Evolutionary conservation across 2,329 filamentous ascomycete species (phyloP).

Genomic region (Cercospora beticola): DNA sequence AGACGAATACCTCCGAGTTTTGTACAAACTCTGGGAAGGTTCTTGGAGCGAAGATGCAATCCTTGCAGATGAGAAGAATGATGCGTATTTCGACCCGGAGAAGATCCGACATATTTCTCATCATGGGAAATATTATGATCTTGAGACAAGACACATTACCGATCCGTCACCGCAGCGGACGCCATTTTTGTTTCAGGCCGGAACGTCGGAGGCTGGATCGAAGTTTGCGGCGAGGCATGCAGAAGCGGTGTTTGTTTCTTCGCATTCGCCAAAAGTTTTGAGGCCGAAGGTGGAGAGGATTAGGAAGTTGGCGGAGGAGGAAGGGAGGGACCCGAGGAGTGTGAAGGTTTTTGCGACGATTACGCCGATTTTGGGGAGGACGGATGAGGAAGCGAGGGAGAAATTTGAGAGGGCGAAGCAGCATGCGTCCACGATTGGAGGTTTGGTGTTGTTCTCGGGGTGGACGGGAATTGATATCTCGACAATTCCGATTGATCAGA

Average conservation of each 20-base stretch:
- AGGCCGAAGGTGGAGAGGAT: constrained; percentile 65
- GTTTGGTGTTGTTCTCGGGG: constrained; percentile 68
- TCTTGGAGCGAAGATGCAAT: constrained; percentile 59
- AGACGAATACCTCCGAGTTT: constrained; percentile 60
- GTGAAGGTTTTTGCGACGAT: constrained; percentile 69
- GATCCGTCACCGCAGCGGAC: constrained; percentile 45
- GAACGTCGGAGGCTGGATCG: constrained; percentile 58
- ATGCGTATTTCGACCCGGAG: constrained; percentile 59
- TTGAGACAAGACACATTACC: constrained; percentile 48
- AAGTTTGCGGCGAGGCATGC: constrained; percentile 59
- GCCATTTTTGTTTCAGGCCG: constrained; percentile 52
- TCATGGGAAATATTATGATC: constrained; percentile 55
- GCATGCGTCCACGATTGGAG: constrained; percentile 65
- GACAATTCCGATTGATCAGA: constrained; percentile 58
- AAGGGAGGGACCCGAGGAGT: constrained; percentile 56
- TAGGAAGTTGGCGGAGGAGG: constrained; percentile 49
- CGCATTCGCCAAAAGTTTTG: constrained; percentile 62
- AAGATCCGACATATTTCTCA: constrained; percentile 63
- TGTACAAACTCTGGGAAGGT: constrained; percentile 62
- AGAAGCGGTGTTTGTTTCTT: constrained; percentile 67
- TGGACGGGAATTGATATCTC: constrained; percentile 68
- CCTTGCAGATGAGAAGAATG: constrained; percentile 52
- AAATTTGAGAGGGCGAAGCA: constrained; percentile 62
- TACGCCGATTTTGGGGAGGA: constrained; percentile 63
- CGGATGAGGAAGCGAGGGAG: constrained; percentile 63